These are phyloP conservation scores for Paulownia fortunei DNA, from an alignment of 257 asterid genomes.

Conservation along the genomic window DNA sequence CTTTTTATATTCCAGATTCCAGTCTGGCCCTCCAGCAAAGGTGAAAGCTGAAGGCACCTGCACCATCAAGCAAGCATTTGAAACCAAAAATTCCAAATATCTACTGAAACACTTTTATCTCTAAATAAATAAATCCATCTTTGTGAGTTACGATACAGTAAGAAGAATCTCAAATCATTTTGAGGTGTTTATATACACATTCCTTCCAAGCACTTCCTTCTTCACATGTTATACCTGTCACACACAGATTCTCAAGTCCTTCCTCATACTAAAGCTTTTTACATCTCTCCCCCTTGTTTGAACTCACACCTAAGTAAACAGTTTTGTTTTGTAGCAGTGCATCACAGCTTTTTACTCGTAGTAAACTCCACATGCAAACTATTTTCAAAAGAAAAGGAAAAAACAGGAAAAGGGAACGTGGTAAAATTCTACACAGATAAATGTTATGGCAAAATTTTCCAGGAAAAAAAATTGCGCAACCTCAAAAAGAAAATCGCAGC, in stretches of 20 bases:
- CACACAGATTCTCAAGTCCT: not conserved
- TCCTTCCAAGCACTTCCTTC: not conserved
- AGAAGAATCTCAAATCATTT: not conserved
- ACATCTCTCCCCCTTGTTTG: not conserved
- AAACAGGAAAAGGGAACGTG: not conserved
- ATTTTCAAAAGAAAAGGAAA: not conserved
- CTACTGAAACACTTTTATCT: not conserved
- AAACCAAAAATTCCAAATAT: constrained; percentile 24
- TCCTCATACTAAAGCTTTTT: constrained; percentile 8
- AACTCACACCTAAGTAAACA: constrained; percentile 5
- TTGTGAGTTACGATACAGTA: not conserved
- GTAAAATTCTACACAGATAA: not conserved
- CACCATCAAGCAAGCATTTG: constrained; percentile 37
- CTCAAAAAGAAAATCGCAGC: not conserved
- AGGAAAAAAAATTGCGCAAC: not conserved
- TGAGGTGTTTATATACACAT: not conserved
- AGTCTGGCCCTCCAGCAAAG: constrained; percentile 21
- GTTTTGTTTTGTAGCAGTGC: not conserved
- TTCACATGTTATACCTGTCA: constrained; percentile 13
- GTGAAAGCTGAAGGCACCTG: constrained; percentile 42
- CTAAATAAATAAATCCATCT: not conserved
- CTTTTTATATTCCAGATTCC: constrained; percentile 24
- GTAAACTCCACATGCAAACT: not conserved
- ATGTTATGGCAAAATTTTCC: not conserved
- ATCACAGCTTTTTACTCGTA: not conserved